Evolutionary conservation across 495 filamentous ascomycete genomes (phyloP).

Genomic region (Neurospora sp.): DNA sequence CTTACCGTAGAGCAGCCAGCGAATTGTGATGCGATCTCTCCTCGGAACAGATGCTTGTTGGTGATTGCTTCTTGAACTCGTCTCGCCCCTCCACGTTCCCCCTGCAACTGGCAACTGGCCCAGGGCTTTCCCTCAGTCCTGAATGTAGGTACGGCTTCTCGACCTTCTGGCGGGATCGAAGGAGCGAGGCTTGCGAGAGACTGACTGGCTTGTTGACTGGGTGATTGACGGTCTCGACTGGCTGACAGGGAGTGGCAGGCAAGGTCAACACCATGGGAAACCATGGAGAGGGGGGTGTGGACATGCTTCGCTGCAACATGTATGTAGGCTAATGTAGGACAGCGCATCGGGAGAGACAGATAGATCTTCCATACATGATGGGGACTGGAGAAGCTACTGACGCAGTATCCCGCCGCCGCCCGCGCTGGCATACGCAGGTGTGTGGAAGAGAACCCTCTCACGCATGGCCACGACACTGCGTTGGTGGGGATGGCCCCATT

Average conservation of each 20-base stretch:
- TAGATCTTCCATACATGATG: constrained; percentile 11
- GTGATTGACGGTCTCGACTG: neutral
- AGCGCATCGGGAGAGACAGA: constrained; percentile 12
- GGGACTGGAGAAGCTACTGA: neutral
- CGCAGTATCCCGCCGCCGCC: constrained; percentile 15
- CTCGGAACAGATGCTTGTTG: neutral
- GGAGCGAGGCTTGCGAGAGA: neutral
- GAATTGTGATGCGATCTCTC: neutral
- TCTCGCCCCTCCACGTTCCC: neutral
- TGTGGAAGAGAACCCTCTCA: constrained; percentile 1
- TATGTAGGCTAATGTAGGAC: constrained; percentile 14
- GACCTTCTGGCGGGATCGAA: neutral
- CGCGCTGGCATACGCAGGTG: constrained; percentile 7
- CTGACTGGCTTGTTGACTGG: neutral
- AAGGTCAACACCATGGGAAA: neutral
- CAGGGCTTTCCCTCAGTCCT: neutral
- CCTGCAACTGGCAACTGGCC: neutral
- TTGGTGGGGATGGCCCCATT: neutral
- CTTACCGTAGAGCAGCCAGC: neutral
- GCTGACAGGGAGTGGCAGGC: neutral
- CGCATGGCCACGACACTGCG: constrained; percentile 1
- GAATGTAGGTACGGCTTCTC: neutral
- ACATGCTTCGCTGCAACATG: neutral
- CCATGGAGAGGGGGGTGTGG: neutral
- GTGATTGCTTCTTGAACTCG: neutral